Evolutionary conservation across 345 rosid species (phyloP), one percentile per base, ranked within the genome.

Genomic region (Acer yangbiense): DNA sequence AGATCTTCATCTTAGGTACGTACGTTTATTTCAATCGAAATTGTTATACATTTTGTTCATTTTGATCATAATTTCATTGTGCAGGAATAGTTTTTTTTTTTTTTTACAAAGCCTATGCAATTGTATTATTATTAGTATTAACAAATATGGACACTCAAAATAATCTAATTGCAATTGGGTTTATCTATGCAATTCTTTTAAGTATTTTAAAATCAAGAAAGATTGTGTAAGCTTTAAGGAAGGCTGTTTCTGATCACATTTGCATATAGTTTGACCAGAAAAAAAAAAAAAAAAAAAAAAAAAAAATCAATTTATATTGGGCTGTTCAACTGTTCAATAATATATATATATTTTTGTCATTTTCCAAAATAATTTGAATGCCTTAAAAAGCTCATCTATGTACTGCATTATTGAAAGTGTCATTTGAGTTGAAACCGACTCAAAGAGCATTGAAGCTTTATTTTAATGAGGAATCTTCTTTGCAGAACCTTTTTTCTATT

Each of bases 1-100:
- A 88, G 99, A 96, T 90, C 95, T 96, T 69, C 99, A 96, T 79
- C 88, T 96, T 11, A 96, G 99, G 99, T 92, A 78, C 43, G 99
- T 92, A 78, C 44, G 76, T 72, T 48, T 35, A 32, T 18, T 0
- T 3, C 13, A 14, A 9, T 12, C 11, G 16, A 57, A 46, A 46
- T 76, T 61, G 7, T 65, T 32, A 1, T 6, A 4, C 62, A 2
- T 27, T n/a, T 57, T 46, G 2, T 32, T 63, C 62, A 16, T 32
- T 18, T 29, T 58, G 54, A 14, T 50, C 21, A 5, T 61, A 50
- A 12, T 68, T 61, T 70, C 18, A 7, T 76, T 55, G 35, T 54
- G 27, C 25, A 25, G 10, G 10, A 12, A 18, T 2, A 4, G 0
- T 20, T 29, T 65, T n/a, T n/a, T n/a, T n/a, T n/a, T n/a, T n/a